These are phyloP conservation scores for Blepharisma japonicum DNA, from an alignment of 73 alveolate species.

Conservation along the genomic window DNA sequence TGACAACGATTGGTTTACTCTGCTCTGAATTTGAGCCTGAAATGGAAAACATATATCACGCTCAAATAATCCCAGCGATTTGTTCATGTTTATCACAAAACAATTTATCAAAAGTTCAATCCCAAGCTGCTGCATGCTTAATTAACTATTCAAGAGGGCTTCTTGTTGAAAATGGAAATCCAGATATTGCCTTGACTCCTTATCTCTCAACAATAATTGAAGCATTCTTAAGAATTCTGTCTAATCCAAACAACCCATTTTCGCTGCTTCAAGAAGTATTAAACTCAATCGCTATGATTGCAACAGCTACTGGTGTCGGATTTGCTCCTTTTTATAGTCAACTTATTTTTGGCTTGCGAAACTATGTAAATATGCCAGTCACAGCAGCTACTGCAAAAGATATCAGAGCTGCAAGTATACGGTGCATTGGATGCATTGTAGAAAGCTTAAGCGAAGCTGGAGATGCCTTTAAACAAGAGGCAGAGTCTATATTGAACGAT, in stretches of 20 bases:
- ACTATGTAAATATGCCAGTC: neutral
- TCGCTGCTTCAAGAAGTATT: neutral
- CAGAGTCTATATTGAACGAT: neutral
- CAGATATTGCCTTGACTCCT: neutral
- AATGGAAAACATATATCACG: neutral
- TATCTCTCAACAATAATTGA: neutral
- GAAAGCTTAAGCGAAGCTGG: neutral
- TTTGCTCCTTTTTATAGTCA: conserved; percentile 19
- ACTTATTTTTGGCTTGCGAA: neutral
- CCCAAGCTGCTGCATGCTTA: neutral
- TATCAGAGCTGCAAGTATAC: neutral
- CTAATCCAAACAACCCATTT: neutral
- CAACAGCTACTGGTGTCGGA: neutral
- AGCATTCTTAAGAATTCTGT: neutral
- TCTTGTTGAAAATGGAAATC: neutral
- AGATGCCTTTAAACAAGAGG: neutral
- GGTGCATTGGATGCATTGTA: conserved; percentile 11
- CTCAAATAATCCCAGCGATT: neutral
- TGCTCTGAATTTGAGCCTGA: conserved; percentile 24
- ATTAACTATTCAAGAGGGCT: conserved; percentile 18
- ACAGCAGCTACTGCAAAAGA: neutral
- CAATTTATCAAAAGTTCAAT: neutral
- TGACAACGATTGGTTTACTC: neutral
- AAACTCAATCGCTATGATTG: neutral
- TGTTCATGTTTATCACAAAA: neutral